These are phyloP conservation scores for Plasmodium gallinaceum DNA, from an alignment of 169 alveolate genomes.

Conservation along the genomic window DNA sequence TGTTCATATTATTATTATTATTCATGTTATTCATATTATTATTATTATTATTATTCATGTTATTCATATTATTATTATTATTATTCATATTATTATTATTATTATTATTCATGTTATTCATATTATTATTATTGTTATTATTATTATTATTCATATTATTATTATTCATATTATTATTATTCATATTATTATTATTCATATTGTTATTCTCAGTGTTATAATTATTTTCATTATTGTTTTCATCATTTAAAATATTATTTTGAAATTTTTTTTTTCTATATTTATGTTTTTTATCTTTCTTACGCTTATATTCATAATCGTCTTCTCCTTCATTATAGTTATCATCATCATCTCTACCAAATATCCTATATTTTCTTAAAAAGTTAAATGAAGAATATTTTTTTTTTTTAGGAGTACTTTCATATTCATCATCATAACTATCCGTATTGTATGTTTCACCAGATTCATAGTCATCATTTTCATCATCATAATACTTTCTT, in stretches of 20 bases:
- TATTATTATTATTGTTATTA: not conserved
- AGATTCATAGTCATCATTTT: not conserved
- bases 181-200: slow-evolving; percentile 18
- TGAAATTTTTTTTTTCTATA: slow-evolving; percentile 29
- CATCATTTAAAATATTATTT: slow-evolving; percentile 19
- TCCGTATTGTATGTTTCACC: not conserved
- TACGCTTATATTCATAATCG: slow-evolving; percentile 5
- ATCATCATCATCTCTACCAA: not conserved
- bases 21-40: slow-evolving; percentile 7
- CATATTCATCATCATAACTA: slow-evolving; percentile 17
- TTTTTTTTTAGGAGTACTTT: not conserved
- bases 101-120: not conserved
- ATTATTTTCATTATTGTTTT: not conserved
- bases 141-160: not conserved
- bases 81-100: not conserved
- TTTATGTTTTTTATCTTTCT: slow-evolving; percentile 22
- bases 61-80: not conserved
- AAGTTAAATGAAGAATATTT: slow-evolving; percentile 4
- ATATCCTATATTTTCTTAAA: not conserved
- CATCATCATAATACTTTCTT: slow-evolving; percentile 25
- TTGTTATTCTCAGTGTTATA: not conserved
- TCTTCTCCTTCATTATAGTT: not conserved
- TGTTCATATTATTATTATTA: not conserved
- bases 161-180: not conserved
- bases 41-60: slow-evolving; percentile 15